These are phyloP conservation scores for Stereocaulon alpinum DNA, from an alignment of 495 filamentous ascomycete species.

Conservation along the genomic window DNA sequence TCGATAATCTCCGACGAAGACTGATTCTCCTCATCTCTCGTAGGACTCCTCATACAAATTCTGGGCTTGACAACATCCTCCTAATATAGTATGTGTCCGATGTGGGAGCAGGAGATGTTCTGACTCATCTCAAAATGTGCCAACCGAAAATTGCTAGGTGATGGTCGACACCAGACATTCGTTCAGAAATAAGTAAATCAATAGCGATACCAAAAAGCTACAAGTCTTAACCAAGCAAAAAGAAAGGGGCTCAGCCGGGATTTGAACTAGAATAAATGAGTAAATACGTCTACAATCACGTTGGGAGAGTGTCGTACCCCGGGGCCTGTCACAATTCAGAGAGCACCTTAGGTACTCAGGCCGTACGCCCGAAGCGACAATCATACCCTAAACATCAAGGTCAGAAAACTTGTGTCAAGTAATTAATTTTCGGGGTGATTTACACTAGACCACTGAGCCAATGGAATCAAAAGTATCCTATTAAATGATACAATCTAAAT, in stretches of 20 bases:
- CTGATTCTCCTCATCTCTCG: too few species aligned
- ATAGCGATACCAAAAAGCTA: too few species aligned
- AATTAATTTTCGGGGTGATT: neutral
- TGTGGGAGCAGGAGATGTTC: too few species aligned
- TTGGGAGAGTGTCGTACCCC: neutral
- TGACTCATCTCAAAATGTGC: too few species aligned
- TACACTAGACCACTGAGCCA: constrained; percentile 17
- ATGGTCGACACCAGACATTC: too few species aligned
- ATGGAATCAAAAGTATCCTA: neutral
- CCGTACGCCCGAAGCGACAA: constrained; percentile 16
- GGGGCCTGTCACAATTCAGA: constrained; percentile 18
- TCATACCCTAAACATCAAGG: constrained; percentile 6
- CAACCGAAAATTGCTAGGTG: too few species aligned
- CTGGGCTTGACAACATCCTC: too few species aligned
- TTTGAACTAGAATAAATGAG: constrained; percentile 7
- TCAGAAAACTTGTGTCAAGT: neutral
- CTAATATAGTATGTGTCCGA: too few species aligned
- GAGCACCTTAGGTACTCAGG: constrained; percentile 7
- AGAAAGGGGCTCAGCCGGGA: constrained; percentile 15
- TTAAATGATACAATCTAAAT: neutral
- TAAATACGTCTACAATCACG: neutral
- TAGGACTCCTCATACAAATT: too few species aligned
- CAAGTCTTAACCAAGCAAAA: neutral
- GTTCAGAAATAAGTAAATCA: too few species aligned
- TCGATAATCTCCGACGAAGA: too few species aligned